Conservation (phyloP, 2,329 filamentous ascomycete species). For the Aspergillus costaricaensis region DNA sequence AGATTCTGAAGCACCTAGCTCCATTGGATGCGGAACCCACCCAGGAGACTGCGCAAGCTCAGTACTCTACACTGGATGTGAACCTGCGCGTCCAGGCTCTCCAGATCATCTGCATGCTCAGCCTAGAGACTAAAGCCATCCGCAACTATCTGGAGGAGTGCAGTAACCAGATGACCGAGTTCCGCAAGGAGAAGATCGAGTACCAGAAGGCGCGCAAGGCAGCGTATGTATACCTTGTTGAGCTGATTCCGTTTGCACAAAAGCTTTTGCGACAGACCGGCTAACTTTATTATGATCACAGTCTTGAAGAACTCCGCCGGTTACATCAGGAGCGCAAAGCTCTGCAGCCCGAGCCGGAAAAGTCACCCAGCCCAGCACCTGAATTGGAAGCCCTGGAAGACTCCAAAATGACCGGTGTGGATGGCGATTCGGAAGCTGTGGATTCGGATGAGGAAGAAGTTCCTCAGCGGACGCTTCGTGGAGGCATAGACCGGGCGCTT, state of each 20-base stretch:
- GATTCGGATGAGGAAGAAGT: conserved; percentile 72
- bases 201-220: conserved; percentile 75
- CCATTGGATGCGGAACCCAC: conserved; percentile 75
- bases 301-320: conserved; percentile 48
- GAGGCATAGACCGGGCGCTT: conserved; percentile 67
- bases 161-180: conserved; percentile 89
- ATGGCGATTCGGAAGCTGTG: conserved; percentile 63
- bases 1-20: conserved; percentile 76
- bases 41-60: conserved; percentile 68
- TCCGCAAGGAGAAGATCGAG: conserved; percentile 94
- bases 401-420: conserved; percentile 45
- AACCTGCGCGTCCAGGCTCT: conserved; percentile 79
- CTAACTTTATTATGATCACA: conserved; percentile 14
- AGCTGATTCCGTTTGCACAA: too few relatives aligned
- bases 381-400: conserved; percentile 45
- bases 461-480: conserved; percentile 59
- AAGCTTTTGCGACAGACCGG: neutral
- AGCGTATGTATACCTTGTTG: conserved; percentile 48
- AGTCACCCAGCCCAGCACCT: conserved; percentile 46
- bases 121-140: conserved; percentile 80
- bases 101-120: conserved; percentile 83
- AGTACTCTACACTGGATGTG: conserved; percentile 76
- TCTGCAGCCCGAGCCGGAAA: conserved; percentile 49
- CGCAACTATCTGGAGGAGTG: conserved; percentile 89
- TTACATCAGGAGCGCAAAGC: conserved; percentile 51